phyloP scores from a whole-genome alignment of 192 early-diverging fungal species.

The Coemansia sp. region DNA sequence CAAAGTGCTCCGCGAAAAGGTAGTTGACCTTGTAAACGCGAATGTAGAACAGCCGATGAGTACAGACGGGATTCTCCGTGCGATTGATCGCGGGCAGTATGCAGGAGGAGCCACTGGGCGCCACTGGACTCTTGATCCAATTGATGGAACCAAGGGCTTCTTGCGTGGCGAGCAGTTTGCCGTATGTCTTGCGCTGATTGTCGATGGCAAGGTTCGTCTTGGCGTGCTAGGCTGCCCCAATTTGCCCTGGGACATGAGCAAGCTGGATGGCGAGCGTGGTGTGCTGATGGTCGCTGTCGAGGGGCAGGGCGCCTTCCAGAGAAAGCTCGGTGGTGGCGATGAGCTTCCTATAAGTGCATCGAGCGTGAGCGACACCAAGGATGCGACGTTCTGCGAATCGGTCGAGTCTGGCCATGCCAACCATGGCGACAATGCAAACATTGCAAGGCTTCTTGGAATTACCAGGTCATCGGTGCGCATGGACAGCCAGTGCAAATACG shows the following conservation, averaged over 20 bases:
- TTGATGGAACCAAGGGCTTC: slow-evolving; percentile 99
- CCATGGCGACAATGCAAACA: slow-evolving; percentile 76
- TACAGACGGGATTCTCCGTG: slow-evolving; percentile 70
- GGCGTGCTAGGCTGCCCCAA: slow-evolving; percentile 90
- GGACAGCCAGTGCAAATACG: slow-evolving; percentile 99
- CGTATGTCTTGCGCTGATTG: slow-evolving; percentile 89
- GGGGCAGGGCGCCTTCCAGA: slow-evolving; percentile 89
- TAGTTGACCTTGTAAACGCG: slow-evolving; percentile 78
- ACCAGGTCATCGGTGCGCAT: slow-evolving; percentile 78
- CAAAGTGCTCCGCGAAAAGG: slow-evolving; percentile 67
- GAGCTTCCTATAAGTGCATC: slow-evolving; percentile 65
- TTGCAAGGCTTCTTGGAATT: slow-evolving; percentile 82
- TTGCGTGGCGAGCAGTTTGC: slow-evolving; percentile 97
- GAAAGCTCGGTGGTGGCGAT: slow-evolving; percentile 19
- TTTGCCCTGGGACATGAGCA: slow-evolving; percentile 63
- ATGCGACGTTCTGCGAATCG: slow-evolving; percentile 91
- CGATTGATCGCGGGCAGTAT: slow-evolving; percentile 92
- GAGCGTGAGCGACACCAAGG: slow-evolving; percentile 51
- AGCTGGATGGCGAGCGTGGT: slow-evolving; percentile 68
- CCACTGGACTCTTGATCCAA: slow-evolving; percentile 82
- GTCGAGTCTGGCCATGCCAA: slow-evolving; percentile 90
- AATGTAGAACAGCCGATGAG: slow-evolving; percentile 60
- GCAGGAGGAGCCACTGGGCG: slow-evolving; percentile 75
- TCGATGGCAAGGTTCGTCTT: slow-evolving; percentile 84
- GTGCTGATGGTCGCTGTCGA: slow-evolving; percentile 84